Percentiles rank a stretch among this genome's conserved stretches.
These are phyloP conservation scores for Nemania sp. DNA, from an alignment of 2,329 filamentous ascomycete species.

Conservation along the genomic window DNA sequence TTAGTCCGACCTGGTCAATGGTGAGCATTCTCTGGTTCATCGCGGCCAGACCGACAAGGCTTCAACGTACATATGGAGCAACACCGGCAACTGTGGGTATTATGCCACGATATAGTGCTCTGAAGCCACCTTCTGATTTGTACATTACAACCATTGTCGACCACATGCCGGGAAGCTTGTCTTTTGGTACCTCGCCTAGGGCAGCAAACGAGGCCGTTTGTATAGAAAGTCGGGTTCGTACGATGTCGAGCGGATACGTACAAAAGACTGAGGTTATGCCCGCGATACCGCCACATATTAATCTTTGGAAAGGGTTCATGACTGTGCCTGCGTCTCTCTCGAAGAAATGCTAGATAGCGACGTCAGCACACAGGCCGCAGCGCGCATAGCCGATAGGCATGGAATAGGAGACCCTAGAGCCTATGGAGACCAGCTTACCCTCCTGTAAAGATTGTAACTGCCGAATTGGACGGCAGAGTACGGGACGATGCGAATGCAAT, in stretches of 20 bases:
- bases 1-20: slow-evolving; percentile 75
- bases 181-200: slow-evolving; percentile 62
- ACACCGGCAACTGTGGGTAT: slow-evolving; percentile 93
- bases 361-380: slow-evolving; percentile 11
- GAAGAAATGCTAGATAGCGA: slow-evolving; percentile 64
- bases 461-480: slow-evolving; percentile 99
- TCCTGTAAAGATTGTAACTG: slow-evolving; percentile 96
- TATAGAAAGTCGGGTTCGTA: slow-evolving; percentile 93
- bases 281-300: slow-evolving; percentile 87
- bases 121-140: slow-evolving; percentile 81
- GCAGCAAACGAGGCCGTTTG: slow-evolving; percentile 94
- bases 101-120: slow-evolving; percentile 91
- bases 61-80: slow-evolving; percentile 75
- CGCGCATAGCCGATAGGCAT: background rate
- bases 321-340: slow-evolving; percentile 75
- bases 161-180: slow-evolving; percentile 89
- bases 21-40: slow-evolving; percentile 22
- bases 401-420: background rate
- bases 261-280: slow-evolving; percentile 94
- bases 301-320: slow-evolving; percentile 71
- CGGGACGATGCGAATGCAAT: slow-evolving; percentile 96
- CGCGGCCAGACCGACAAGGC: background rate
- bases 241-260: slow-evolving; percentile 97
- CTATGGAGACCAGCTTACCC: slow-evolving; percentile 57
- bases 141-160: slow-evolving; percentile 82